Evolutionary conservation across 345 rosid genomes (phyloP).

Genomic region (Gossypium bickii): DNA sequence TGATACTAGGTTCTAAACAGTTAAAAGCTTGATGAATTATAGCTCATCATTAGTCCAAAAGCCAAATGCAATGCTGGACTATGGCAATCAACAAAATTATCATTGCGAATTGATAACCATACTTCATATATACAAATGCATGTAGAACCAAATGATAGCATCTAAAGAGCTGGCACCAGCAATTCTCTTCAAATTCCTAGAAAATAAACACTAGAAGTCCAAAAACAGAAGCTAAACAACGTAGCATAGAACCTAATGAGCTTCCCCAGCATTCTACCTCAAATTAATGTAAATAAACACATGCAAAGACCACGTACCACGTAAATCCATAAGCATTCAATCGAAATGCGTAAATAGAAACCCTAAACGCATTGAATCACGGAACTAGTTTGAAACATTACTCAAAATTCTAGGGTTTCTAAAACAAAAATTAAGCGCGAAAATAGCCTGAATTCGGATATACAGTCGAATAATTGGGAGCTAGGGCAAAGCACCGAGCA

Average conservation of each 20-base stretch:
- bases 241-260: slow-evolving; percentile 9
- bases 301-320: slow-evolving; percentile 4
- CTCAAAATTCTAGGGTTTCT: slow-evolving; percentile 44
- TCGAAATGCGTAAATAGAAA: slow-evolving; percentile 15
- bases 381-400: slow-evolving; percentile 26
- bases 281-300: slow-evolving; percentile 22
- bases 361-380: slow-evolving; percentile 20
- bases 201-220: slow-evolving; percentile 11
- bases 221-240: slow-evolving; percentile 23
- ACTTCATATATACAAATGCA: neutral
- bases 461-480: slow-evolving; percentile 26
- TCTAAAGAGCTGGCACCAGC: neutral
- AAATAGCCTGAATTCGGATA: slow-evolving; percentile 44
- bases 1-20: neutral
- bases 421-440: slow-evolving; percentile 15
- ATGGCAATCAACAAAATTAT: slow-evolving; percentile 14
- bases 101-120: neutral
- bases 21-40: slow-evolving; percentile 1
- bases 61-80: neutral
- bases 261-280: slow-evolving; percentile 17
- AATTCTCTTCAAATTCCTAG: slow-evolving; percentile 13
- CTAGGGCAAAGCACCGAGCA: slow-evolving; percentile 36
- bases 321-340: slow-evolving; percentile 25
- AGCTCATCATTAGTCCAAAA: neutral
- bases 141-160: slow-evolving; percentile 2